phyloP scores from a whole-genome alignment of 176 grass and related monocot genomes.

The Oryza punctata region DNA sequence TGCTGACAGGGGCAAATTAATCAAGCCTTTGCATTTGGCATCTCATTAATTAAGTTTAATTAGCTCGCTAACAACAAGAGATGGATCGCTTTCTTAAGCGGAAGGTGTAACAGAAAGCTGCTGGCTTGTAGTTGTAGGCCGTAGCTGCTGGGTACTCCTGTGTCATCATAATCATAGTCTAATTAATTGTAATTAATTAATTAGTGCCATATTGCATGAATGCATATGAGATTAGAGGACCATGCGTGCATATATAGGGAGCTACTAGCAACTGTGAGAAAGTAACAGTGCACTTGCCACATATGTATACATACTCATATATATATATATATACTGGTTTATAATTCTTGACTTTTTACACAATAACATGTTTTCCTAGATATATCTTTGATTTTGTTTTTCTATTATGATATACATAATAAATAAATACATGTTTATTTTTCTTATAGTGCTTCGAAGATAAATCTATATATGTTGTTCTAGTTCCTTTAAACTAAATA shows the following conservation, averaged over 20 bases:
- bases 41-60: not conserved
- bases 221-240: not conserved
- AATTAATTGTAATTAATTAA: not conserved
- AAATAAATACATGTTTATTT: no score
- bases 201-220: not conserved
- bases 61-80: not conserved
- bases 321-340: no score
- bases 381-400: no score
- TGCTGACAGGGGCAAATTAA: not conserved
- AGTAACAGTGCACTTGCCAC: not conserved
- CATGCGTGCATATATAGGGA: not conserved
- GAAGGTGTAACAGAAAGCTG: constrained; percentile 27
- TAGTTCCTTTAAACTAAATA: no score
- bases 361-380: no score
- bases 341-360: no score
- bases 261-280: not conserved
- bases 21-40: not conserved
- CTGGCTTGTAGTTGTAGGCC: no score
- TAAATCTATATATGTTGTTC: no score
- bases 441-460: no score
- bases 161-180: not conserved
- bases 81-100: not conserved
- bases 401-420: no score
- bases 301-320: not conserved
- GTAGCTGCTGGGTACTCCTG: not conserved